Percentiles rank a stretch among this genome's conserved stretches.
Evolutionary conservation across 495 filamentous ascomycete species (phyloP).

Genomic region (Lepidopterella palustris): DNA sequence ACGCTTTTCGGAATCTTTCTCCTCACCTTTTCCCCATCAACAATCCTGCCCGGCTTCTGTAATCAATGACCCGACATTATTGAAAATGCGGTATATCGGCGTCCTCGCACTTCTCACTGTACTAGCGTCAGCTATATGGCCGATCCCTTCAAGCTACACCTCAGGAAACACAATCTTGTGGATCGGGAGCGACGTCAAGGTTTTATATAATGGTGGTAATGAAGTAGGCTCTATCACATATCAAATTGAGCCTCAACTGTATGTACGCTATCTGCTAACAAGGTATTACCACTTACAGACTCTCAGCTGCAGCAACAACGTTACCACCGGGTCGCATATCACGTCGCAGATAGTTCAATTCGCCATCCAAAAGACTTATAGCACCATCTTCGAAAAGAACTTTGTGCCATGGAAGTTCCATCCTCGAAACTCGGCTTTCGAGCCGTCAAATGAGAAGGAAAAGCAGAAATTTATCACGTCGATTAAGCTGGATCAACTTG

Average conservation of each 20-base stretch:
- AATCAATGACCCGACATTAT: background rate
- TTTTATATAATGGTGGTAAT: constrained; percentile 51
- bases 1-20: background rate
- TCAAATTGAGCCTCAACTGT: background rate
- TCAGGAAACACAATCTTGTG: constrained; percentile 50
- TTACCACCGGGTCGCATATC: background rate
- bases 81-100: constrained; percentile 27
- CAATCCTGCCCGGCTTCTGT: too few species aligned
- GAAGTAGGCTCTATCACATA: constrained; percentile 33
- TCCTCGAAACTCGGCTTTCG: constrained; percentile 50
- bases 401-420: constrained; percentile 75
- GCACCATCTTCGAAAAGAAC: constrained; percentile 52
- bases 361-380: constrained; percentile 41
- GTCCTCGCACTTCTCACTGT: constrained; percentile 34
- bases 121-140: constrained; percentile 51
- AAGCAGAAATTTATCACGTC: constrained; percentile 45
- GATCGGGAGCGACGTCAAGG: constrained; percentile 46
- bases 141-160: constrained; percentile 46
- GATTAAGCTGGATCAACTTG: constrained; percentile 54
- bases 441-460: constrained; percentile 45
- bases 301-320: constrained; percentile 5
- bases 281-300: constrained; percentile 3
- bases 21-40: background rate
- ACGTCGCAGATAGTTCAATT: constrained; percentile 35
- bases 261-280: background rate